Evolutionary conservation across 345 rosid species (phyloP).

Genomic region (Rhodomyrtus tomentosa): DNA sequence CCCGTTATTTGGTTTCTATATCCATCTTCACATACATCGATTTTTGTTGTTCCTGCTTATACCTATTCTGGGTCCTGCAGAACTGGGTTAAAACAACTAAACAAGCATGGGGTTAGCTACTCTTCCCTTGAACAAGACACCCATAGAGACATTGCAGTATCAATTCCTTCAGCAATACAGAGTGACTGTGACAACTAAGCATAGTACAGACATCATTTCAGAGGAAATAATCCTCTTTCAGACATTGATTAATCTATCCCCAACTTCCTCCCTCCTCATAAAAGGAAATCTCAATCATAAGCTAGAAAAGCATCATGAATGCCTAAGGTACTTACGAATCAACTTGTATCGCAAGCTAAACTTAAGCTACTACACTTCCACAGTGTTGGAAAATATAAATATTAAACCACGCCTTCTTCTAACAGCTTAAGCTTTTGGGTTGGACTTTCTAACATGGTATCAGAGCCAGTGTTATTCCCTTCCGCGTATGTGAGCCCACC

Average conservation of each 20-base stretch:
- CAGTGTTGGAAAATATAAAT: no score
- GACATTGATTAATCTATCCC: background rate
- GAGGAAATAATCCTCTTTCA: background rate
- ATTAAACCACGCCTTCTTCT: no score
- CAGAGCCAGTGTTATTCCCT: no score
- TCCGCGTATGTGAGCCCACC: no score
- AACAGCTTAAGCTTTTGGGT: no score
- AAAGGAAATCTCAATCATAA: background rate
- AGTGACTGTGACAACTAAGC: background rate
- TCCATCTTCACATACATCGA: background rate
- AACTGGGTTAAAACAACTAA: background rate
- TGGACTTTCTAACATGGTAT: no score
- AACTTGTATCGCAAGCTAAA: background rate
- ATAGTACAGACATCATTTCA: background rate
- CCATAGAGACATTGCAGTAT: background rate
- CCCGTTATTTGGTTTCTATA: background rate
- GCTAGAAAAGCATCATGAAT: background rate
- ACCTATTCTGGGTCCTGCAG: background rate
- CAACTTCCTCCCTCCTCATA: background rate
- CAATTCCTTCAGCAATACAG: background rate
- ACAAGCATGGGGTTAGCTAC: background rate
- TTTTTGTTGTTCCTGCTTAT: background rate
- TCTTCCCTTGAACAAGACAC: background rate
- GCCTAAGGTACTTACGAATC: background rate
- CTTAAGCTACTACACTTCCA: background rate